Base-by-base conservation (phyloP, 257 asterid genomes). In the Haberlea rhodopensis region DNA sequence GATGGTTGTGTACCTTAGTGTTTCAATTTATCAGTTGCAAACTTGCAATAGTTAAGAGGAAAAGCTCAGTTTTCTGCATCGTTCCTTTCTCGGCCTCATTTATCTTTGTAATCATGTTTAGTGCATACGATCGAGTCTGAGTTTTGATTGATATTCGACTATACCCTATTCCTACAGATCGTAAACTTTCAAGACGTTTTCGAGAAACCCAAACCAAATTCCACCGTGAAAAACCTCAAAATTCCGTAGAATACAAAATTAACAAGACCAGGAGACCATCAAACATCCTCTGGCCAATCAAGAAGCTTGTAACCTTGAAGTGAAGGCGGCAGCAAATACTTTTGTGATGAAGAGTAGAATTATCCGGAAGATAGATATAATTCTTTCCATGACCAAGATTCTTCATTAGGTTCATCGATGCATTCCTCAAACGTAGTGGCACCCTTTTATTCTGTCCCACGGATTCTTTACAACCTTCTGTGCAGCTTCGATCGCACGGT, bases 401-500 rank as follows among this genome's bases (percentile, higher is more conserved):
- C 74, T 85, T 86, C 98, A 91, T 86, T 34, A 91, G 74, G 87
- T 83, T 91, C n/a, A 94, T 88, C 5, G 96, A 89, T 31, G 97
- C 96, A 70, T 91, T 91, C 84, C 97, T 88, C 65, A 88, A 51
- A 64, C 86, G 97, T 54, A 88, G 68, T 6, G 97, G 96, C 62
- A 91, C 95, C 53, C 84, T 79, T 53, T 88, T 88, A 53, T 91
- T 88, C 75, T 78, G 87, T 48, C 98, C 96, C n/a, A 68, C 89
- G 0, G 94, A 88, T 5, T 91, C 95, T 60, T 83, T 56, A 88
- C 98, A 24, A 57, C 82, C 76, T 80, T 74, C 77, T 71, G 80
- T 0, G 96, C 96, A 1, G 70, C 73, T 73, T 28, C 78, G 11
- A 88, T 61, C 4, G 98, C 98, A 29, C 76, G 66, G 58, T 85